These are phyloP conservation scores for Saccharomyces cerevisiae DNA, from an alignment of 805 yeast genomes.

Conservation along the genomic window DNA sequence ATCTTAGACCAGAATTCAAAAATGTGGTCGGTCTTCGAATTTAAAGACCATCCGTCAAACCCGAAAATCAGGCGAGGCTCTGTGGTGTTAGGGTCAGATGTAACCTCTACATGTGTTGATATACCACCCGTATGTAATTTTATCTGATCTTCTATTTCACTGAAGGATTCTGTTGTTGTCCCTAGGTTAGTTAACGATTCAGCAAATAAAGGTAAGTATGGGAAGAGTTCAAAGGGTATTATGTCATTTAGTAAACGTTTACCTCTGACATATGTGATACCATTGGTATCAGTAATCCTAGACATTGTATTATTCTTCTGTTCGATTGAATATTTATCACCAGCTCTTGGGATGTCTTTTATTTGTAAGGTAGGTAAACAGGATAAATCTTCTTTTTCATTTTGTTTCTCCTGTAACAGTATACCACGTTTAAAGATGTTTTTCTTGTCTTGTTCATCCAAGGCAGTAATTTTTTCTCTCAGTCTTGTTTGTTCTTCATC, in stretches of 20 bases:
- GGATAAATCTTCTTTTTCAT: conserved; percentile 61
- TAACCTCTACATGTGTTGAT: conserved; percentile 49
- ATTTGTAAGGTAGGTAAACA: conserved; percentile 72
- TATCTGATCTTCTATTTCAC: conserved; percentile 77
- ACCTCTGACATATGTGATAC: conserved; percentile 70
- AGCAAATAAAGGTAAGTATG: conserved; percentile 67
- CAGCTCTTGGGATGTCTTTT: conserved; percentile 58
- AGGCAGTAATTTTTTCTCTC: conserved; percentile 31
- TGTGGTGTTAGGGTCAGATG: conserved; percentile 45
- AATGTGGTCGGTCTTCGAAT: conserved; percentile 51
- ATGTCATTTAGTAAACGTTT: conserved; percentile 45
- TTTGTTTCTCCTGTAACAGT: conserved; percentile 53
- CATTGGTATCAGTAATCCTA: conserved; percentile 66
- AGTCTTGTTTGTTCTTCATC: conserved; percentile 53
- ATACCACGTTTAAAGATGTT: conserved; percentile 54
- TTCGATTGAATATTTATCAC: conserved; percentile 35
- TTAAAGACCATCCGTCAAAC: conserved; percentile 62
- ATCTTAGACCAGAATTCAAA: conserved; percentile 62
- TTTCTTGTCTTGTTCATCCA: conserved; percentile 50
- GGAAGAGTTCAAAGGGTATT: conserved; percentile 55
- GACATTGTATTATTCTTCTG: conserved; percentile 31
- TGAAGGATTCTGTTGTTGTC: conserved; percentile 61
- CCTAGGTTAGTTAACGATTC: conserved; percentile 82
- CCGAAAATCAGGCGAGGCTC: conserved; percentile 46
- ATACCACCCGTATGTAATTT: conserved; percentile 81